Evolutionary conservation across 352 stramenopile species (phyloP).

Genomic region (Blastocystis hominis): DNA sequence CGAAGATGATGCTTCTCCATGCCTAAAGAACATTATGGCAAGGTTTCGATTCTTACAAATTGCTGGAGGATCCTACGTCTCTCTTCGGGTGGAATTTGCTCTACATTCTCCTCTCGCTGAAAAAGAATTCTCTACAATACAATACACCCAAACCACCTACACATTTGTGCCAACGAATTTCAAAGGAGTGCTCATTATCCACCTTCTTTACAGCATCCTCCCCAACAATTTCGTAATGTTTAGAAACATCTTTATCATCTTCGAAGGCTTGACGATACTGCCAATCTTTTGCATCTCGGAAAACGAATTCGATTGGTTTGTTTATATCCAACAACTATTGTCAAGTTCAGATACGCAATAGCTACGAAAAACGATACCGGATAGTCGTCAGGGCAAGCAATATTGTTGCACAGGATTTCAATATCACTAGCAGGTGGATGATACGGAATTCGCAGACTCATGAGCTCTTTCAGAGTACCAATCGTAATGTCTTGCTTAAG

Average conservation of each 20-base stretch:
- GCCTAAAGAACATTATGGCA: background rate
- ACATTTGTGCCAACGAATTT: background rate
- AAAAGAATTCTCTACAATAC: background rate
- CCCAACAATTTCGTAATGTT: background rate
- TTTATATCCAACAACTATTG: background rate
- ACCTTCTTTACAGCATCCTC: background rate
- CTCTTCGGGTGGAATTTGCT: background rate
- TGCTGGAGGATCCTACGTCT: background rate
- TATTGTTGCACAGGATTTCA: background rate
- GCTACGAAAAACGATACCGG: background rate
- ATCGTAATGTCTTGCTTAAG: background rate
- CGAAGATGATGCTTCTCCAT: background rate
- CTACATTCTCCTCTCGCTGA: background rate
- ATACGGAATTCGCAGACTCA: background rate
- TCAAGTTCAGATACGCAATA: background rate
- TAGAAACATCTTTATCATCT: background rate
- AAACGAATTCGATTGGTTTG: background rate
- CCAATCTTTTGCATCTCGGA: background rate
- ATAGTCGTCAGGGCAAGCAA: background rate
- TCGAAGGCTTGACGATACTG: background rate
- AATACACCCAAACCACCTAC: background rate
- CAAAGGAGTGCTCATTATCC: background rate
- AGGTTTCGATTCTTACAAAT: no score
- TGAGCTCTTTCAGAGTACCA: background rate
- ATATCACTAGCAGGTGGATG: background rate